These are phyloP conservation scores for Penicillium argentinense DNA, from an alignment of 495 filamentous ascomycete species.

Conservation along the genomic window DNA sequence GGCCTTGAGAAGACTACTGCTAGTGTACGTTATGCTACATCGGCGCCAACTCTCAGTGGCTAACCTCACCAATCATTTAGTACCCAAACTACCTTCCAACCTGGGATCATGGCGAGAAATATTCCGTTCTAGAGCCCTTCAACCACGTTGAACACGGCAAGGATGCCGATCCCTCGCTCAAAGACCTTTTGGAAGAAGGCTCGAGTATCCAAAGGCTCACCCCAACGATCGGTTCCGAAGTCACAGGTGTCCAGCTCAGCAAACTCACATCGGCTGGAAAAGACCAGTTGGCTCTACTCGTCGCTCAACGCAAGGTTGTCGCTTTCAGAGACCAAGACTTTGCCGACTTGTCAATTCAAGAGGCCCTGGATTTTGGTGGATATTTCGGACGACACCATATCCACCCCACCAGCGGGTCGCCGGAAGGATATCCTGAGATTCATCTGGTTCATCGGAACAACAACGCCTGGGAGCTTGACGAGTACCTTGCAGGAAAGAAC, in stretches of 20 bases:
- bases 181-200: constrained; percentile 58
- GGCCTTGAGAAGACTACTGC: constrained; percentile 25
- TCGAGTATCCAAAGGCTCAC: constrained; percentile 57
- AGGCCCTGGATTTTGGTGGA: constrained; percentile 67
- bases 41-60: not conserved
- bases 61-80: not conserved
- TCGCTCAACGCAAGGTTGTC: constrained; percentile 77
- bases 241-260: constrained; percentile 75
- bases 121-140: constrained; percentile 66
- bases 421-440: constrained; percentile 69
- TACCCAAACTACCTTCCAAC: constrained; percentile 28
- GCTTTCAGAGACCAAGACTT: constrained; percentile 81
- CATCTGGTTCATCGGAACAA: constrained; percentile 77
- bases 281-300: constrained; percentile 77
- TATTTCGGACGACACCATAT: constrained; percentile 87
- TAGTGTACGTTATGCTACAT: constrained; percentile 14
- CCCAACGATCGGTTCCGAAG: constrained; percentile 72
- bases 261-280: constrained; percentile 64
- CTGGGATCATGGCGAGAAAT: constrained; percentile 38
- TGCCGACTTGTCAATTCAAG: constrained; percentile 66
- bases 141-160: constrained; percentile 71
- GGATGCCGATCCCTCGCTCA: constrained; percentile 65
- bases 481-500: constrained; percentile 62
- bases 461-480: constrained; percentile 55
- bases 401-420: constrained; percentile 74